Percentiles rank a stretch among this genome's conserved stretches.
Conservation (phyloP, 768 basidiomycete genomes). For the Hypholoma sublateritium region DNA sequence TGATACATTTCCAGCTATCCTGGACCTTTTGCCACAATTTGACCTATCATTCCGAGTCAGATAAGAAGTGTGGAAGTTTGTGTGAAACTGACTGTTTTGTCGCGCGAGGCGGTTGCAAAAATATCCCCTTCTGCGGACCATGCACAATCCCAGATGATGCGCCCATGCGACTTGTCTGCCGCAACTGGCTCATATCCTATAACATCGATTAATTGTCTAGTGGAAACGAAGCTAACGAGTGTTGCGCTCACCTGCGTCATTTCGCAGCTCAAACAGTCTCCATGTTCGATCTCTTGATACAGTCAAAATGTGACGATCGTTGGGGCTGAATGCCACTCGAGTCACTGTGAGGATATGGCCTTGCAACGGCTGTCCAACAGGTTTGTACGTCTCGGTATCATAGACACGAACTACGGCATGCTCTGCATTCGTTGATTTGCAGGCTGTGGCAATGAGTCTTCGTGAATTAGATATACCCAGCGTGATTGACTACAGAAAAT, state of each 20-base stretch:
- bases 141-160: conserved; percentile 95
- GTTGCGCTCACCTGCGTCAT: conserved; percentile 36
- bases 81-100: conserved; percentile 74
- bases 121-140: conserved; percentile 77
- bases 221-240: not conserved
- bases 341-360: conserved; percentile 93
- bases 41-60: conserved; percentile 47
- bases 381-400: conserved; percentile 68
- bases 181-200: conserved; percentile 63
- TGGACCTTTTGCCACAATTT: conserved; percentile 71
- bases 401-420: conserved; percentile 90
- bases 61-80: not conserved
- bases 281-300: conserved; percentile 93
- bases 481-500: conserved; percentile 67
- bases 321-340: conserved; percentile 83
- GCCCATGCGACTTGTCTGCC: conserved; percentile 80
- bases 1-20: conserved; percentile 52
- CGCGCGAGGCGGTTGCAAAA: conserved; percentile 93
- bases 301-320: conserved; percentile 76
- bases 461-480: conserved; percentile 73
- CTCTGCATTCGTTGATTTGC: conserved; percentile 83
- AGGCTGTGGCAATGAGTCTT: conserved; percentile 81
- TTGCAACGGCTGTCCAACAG: conserved; percentile 66
- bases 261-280: conserved; percentile 66
- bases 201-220: not conserved